phyloP scores from a whole-genome alignment of 208 protist genomes.

The Leishmania lainsoni region DNA sequence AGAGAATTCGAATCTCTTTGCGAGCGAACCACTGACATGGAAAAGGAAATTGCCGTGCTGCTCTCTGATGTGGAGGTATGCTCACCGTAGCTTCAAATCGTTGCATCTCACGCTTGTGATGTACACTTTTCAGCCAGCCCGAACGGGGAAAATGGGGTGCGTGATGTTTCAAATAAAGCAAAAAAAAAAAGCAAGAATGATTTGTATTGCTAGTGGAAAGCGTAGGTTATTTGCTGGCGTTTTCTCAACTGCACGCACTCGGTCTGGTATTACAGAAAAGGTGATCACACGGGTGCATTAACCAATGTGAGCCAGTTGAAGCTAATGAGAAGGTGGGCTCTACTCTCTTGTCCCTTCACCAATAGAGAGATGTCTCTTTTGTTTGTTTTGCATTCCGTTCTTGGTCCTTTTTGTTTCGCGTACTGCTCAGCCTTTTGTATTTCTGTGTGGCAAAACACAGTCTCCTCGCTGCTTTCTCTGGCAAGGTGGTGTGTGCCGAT shows the following conservation, averaged over 20 bases:
- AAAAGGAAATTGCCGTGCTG: conserved; percentile 82
- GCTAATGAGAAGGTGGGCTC: not conserved
- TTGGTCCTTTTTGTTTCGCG: not conserved
- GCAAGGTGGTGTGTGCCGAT: not conserved
- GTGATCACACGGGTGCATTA: not conserved
- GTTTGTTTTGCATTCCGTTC: not conserved
- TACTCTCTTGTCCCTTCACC: not conserved
- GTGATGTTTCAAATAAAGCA: not conserved
- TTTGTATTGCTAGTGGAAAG: not conserved
- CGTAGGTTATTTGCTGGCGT: not conserved
- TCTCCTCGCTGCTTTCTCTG: not conserved
- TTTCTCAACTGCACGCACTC: not conserved
- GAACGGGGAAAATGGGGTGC: not conserved
- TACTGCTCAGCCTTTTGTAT: not conserved
- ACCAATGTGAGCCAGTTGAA: not conserved
- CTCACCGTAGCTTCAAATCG: conserved; percentile 12
- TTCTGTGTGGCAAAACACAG: not conserved
- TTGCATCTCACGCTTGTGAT: conserved; percentile 1
- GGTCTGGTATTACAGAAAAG: not conserved
- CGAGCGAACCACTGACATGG: conserved; percentile 76
- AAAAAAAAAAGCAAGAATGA: not conserved
- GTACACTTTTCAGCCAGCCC: conserved; percentile 12
- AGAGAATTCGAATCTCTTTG: conserved; percentile 59
- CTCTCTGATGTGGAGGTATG: conserved; percentile 65
- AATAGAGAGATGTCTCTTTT: not conserved